phyloP scores from a whole-genome alignment of 2,329 filamentous ascomycete genomes.

The Chrysoporthe austroafricana region DNA sequence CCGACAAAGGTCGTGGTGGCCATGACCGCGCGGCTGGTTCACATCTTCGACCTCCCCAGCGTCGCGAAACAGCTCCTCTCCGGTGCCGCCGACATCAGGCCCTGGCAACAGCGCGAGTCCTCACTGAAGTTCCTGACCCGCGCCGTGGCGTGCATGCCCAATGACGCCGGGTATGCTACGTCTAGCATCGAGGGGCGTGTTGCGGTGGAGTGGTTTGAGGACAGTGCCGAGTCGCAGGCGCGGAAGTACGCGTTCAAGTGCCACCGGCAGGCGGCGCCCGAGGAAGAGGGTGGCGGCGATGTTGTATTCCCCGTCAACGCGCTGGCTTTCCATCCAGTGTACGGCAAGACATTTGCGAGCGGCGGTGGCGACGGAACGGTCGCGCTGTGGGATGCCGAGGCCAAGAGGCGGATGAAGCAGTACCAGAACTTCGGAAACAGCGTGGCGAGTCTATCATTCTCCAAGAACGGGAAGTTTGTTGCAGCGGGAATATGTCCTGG shows the following conservation, averaged over 20 bases:
- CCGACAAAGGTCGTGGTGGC: constrained; percentile 86
- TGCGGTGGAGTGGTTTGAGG: constrained; percentile 96
- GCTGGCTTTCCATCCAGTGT: constrained; percentile 81
- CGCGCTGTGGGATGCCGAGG: constrained; percentile 90
- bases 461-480: constrained; percentile 73
- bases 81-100: constrained; percentile 61
- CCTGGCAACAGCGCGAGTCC: constrained; percentile 92
- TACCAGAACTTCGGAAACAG: constrained; percentile 84
- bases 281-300: constrained; percentile 68
- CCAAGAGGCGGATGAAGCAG: constrained; percentile 86
- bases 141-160: constrained; percentile 93
- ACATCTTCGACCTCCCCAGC: constrained; percentile 86
- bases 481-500: constrained; percentile 83
- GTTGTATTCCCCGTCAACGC: constrained; percentile 92
- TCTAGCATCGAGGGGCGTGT: constrained; percentile 93
- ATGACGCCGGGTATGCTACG: constrained; percentile 90
- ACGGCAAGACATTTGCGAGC: constrained; percentile 79
- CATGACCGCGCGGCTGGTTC: constrained; percentile 90
- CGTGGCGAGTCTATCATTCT: constrained; percentile 78
- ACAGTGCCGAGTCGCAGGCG: constrained; percentile 81
- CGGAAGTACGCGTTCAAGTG: constrained; percentile 99
- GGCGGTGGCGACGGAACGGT: constrained; percentile 90
- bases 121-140: constrained; percentile 96
- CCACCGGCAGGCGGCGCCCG: constrained; percentile 75
- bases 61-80: constrained; percentile 61